These are phyloP conservation scores for Leptodontidium sp. DNA, from an alignment of 2,329 filamentous ascomycete species.

Conservation along the genomic window DNA sequence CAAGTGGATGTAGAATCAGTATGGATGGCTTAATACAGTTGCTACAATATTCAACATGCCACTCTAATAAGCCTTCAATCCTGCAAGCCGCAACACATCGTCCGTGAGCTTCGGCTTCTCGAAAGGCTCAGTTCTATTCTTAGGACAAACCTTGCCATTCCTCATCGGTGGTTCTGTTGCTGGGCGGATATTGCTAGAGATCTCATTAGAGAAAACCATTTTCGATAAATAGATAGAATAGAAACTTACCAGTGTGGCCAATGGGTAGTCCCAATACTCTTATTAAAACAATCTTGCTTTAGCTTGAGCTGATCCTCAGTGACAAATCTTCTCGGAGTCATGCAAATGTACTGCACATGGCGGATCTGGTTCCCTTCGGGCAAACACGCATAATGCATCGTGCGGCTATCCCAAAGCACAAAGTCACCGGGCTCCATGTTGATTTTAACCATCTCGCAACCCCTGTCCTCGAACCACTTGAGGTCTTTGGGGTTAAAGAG, in stretches of 20 bases:
- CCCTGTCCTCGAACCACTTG: constrained; percentile 51
- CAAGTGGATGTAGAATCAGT: no score
- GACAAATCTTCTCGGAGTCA: constrained; percentile 21
- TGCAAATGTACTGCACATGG: constrained; percentile 26
- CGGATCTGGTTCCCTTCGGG: constrained; percentile 44
- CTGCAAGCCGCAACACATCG: constrained; percentile 19
- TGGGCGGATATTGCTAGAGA: constrained; percentile 6
- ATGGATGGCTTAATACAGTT: not conserved
- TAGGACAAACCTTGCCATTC: constrained; percentile 16
- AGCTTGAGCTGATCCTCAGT: constrained; percentile 19
- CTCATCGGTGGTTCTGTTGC: constrained; percentile 12
- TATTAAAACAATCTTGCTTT: constrained; percentile 25
- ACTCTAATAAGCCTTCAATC: constrained; percentile 8
- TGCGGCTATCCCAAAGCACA: constrained; percentile 93
- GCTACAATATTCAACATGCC: not conserved
- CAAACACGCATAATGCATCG: constrained; percentile 80
- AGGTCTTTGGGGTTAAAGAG: constrained; percentile 47
- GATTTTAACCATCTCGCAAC: constrained; percentile 51
- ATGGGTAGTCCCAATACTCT: constrained; percentile 21
- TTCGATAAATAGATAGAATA: not conserved
- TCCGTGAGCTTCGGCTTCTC: constrained; percentile 20
- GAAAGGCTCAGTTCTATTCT: constrained; percentile 21
- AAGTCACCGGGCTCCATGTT: constrained; percentile 60
- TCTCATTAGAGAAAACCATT: not conserved
- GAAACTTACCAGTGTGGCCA: constrained; percentile 23